phyloP scores from a whole-genome alignment of 768 basidiomycete genomes.

The Cantharellus cinnabarinus region DNA sequence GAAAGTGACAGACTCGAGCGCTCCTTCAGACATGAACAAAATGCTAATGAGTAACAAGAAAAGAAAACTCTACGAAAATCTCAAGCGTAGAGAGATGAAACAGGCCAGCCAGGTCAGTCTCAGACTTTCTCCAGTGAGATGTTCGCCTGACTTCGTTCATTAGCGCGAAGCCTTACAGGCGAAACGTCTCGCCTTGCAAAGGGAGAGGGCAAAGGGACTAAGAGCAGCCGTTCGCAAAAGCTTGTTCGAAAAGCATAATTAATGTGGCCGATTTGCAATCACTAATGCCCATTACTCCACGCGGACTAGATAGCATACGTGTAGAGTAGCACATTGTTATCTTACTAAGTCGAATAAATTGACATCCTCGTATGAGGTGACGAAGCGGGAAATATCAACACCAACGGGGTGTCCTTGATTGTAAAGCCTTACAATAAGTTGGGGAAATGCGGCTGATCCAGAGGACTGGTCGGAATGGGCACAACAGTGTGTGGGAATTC shows the following conservation, averaged over 20 bases:
- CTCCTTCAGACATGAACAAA: conserved; percentile 79
- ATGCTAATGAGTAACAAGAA: conserved; percentile 97
- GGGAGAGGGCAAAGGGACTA: background rate
- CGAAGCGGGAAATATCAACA: too few species aligned
- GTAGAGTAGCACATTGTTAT: too few species aligned
- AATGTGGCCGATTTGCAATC: conserved; percentile 16
- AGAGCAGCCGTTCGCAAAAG: background rate
- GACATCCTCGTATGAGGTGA: too few species aligned
- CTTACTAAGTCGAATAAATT: too few species aligned
- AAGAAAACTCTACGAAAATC: conserved; percentile 79
- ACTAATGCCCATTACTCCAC: too few species aligned
- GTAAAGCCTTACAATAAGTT: too few species aligned
- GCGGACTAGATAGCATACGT: too few species aligned
- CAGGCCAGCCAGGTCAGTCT: conserved; percentile 54
- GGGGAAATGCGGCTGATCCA: too few species aligned
- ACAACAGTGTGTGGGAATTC: too few species aligned
- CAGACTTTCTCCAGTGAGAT: background rate
- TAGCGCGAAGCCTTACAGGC: background rate
- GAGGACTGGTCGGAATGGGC: too few species aligned
- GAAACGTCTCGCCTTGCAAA: background rate
- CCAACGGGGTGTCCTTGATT: too few species aligned
- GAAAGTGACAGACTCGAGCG: conserved; percentile 10
- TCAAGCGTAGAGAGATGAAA: conserved; percentile 71
- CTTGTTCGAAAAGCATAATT: conserved; percentile 23
- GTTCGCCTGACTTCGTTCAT: background rate